A percentile compares a stretch with the other conserved stretches of the same genome.
phyloP scores from a whole-genome alignment of 371 early-diverging fungal genomes.

The Zychaea mexicana region DNA sequence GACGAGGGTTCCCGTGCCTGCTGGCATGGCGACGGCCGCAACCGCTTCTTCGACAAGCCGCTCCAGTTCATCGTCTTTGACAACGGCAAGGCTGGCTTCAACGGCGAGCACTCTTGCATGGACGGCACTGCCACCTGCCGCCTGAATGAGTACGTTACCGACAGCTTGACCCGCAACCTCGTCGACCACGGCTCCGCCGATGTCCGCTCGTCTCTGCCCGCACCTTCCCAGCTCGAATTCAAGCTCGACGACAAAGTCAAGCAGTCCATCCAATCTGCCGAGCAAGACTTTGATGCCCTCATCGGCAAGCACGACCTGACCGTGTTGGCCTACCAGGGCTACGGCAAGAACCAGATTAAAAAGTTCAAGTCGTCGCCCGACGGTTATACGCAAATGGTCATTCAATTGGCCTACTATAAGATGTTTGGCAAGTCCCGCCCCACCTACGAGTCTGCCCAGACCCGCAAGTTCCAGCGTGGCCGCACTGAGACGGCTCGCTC shows the following conservation, averaged over 20 bases:
- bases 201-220: constrained; percentile 57
- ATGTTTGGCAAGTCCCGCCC: constrained; percentile 77
- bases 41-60: constrained; percentile 94
- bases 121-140: constrained; percentile 92
- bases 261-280: constrained; percentile 64
- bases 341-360: constrained; percentile 93
- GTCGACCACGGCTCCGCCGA: constrained; percentile 65
- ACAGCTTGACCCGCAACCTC: constrained; percentile 46
- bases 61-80: constrained; percentile 94
- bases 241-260: constrained; percentile 56
- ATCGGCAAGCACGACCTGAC: constrained; percentile 79
- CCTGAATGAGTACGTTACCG: constrained; percentile 69
- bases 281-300: constrained; percentile 68
- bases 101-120: constrained; percentile 96
- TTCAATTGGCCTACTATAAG: constrained; percentile 94
- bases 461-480: constrained; percentile 88
- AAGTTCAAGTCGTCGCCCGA: constrained; percentile 88
- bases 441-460: constrained; percentile 94
- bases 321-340: constrained; percentile 80
- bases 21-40: constrained; percentile 95
- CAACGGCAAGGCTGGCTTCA: constrained; percentile 95
- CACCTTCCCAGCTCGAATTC: constrained; percentile 73
- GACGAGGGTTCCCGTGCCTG: constrained; percentile 80
- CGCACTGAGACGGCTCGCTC: constrained; percentile 96
- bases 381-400: constrained; percentile 93